phyloP scores from a whole-genome alignment of 2,329 filamentous ascomycete genomes.

The Talaromyces sp. region DNA sequence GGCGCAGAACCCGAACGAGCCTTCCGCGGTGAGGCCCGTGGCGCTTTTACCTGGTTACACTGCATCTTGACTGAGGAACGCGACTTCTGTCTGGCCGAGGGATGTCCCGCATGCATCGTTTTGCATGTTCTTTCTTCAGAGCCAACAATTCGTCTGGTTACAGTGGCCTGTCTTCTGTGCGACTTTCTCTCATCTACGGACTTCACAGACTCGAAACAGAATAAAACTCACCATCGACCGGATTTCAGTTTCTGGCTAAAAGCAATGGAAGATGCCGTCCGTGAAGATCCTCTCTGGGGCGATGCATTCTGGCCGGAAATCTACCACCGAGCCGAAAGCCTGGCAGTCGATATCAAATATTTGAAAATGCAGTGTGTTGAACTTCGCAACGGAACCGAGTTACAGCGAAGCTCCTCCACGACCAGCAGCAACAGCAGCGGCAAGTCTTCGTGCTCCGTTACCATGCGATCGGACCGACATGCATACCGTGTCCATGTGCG shows the following conservation, averaged over 20 bases:
- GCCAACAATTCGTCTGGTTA: constrained; percentile 40
- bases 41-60: constrained; percentile 55
- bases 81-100: constrained; percentile 53
- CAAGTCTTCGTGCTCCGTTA: constrained; percentile 19
- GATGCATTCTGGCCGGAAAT: constrained; percentile 39
- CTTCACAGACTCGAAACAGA: constrained; percentile 17
- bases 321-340: constrained; percentile 33
- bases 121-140: constrained; percentile 41
- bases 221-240: constrained; percentile 18
- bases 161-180: constrained; percentile 39
- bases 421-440: constrained; percentile 16
- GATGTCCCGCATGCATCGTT: constrained; percentile 49
- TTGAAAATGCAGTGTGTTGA: constrained; percentile 37
- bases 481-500: constrained; percentile 20
- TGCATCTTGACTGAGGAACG: constrained; percentile 54
- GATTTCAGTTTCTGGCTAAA: constrained; percentile 37
- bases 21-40: constrained; percentile 52
- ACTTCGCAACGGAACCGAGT: constrained; percentile 21
- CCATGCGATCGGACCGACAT: constrained; percentile 19
- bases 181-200: constrained; percentile 28
- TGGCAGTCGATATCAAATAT: constrained; percentile 37
- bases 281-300: constrained; percentile 43
- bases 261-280: constrained; percentile 35
- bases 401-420: constrained; percentile 7
- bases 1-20: constrained; percentile 53